These are phyloP conservation scores for Penicillium decumbens DNA, from an alignment of 2,329 filamentous ascomycete species.

Conservation along the genomic window DNA sequence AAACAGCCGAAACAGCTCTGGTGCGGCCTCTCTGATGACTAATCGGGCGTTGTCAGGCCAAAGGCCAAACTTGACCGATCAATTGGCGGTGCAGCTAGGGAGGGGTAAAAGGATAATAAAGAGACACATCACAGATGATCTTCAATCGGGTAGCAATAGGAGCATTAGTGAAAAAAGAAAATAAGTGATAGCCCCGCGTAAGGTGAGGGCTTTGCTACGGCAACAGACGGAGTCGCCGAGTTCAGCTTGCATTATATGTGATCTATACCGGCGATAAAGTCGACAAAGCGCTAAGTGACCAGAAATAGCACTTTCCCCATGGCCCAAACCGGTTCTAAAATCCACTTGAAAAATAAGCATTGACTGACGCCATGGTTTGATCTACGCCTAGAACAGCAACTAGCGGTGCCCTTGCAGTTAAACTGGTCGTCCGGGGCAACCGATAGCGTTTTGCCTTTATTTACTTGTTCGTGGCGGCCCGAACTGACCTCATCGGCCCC, in stretches of 20 bases:
- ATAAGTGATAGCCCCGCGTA: not conserved
- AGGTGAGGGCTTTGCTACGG: not conserved
- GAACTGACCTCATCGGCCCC: constrained; percentile 18
- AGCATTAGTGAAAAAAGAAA: not conserved
- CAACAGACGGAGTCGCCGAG: not conserved
- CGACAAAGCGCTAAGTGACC: not conserved
- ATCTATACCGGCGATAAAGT: too few relatives aligned
- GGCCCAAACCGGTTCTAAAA: not conserved
- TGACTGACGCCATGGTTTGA: not conserved
- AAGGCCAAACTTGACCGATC: not conserved
- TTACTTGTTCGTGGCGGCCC: constrained; percentile 7
- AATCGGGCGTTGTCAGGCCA: not conserved
- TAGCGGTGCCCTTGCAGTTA: not conserved
- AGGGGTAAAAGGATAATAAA: not conserved
- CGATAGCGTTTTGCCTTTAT: constrained; percentile 7
- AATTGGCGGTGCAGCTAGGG: not conserved
- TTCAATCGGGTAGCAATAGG: not conserved
- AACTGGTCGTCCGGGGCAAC: constrained; percentile 19
- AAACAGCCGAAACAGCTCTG: not conserved
- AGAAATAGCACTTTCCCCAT: not conserved
- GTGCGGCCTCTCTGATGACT: not conserved
- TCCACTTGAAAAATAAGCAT: not conserved
- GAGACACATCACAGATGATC: not conserved
- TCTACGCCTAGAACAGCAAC: not conserved
- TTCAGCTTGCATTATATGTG: not conserved